phyloP scores from a whole-genome alignment of 352 stramenopile genomes.

The Aphanomyces stellatus region DNA sequence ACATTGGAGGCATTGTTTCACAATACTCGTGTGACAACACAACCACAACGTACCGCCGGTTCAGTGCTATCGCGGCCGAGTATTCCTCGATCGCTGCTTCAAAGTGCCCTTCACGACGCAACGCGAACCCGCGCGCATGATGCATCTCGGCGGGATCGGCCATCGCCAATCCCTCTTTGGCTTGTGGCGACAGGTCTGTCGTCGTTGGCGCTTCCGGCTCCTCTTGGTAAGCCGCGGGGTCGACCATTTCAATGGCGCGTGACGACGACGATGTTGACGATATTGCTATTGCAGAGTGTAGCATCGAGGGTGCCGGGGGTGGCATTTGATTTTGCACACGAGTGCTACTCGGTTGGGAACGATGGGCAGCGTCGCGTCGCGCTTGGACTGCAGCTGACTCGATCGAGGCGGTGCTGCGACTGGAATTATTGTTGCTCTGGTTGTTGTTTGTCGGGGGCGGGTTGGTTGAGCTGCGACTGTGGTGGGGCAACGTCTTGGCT shows the following conservation, averaged over 20 bases:
- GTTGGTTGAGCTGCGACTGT: too few relatives aligned
- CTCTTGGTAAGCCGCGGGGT: not conserved
- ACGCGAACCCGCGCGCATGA: constrained; percentile 56
- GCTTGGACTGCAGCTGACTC: too few relatives aligned
- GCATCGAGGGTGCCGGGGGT: too few relatives aligned
- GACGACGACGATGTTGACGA: too few relatives aligned
- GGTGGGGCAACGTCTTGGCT: too few relatives aligned
- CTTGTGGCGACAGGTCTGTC: not conserved
- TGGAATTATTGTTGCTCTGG: not conserved
- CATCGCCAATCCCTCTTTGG: not conserved
- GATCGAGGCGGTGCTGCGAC: too few relatives aligned
- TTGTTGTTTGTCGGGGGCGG: too few relatives aligned
- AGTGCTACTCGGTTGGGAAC: too few relatives aligned
- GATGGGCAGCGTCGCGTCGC: too few relatives aligned
- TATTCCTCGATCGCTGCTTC: constrained; percentile 68
- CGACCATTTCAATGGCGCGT: not conserved
- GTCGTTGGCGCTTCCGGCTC: not conserved
- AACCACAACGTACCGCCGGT: constrained; percentile 25
- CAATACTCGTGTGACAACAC: not conserved
- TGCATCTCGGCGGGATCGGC: constrained; percentile 39
- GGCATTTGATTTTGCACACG: too few relatives aligned
- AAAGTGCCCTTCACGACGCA: constrained; percentile 77
- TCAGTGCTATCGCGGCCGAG: constrained; percentile 54
- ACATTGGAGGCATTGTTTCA: not conserved
- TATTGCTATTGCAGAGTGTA: too few relatives aligned